Base-by-base conservation (phyloP, 768 basidiomycete species). In the Leccinum disarticulatum region DNA sequence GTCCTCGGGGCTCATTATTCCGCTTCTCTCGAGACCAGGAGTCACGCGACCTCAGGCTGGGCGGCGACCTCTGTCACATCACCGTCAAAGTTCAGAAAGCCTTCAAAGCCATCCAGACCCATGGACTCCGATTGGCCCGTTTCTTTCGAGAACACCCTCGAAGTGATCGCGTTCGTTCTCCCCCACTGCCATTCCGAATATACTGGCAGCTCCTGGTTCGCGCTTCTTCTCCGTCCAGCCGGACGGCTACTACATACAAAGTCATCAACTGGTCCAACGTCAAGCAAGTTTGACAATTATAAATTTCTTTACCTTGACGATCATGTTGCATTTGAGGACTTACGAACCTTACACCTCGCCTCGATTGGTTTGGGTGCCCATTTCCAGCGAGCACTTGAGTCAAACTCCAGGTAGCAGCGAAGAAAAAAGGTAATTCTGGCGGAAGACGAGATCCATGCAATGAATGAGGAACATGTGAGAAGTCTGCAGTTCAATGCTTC, bases 201-300 rank as follows among this genome's bases (percentile, higher is more conserved):
- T 9, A 7, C 43, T 46, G n/a, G n/a, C 35, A 19, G 19, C 43
- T 17, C 8, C 43, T 46, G 19, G 9, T 4, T 46, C 43, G 1
- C n/a, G n/a, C 17, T 11, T 19, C 43, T 46, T 46, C 43, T 17
- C n/a, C 17, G 31, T 46, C 9, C 8, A 1, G 7, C n/a, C 43
- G 5, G 19, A 4, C 43, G 10, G 3, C 9, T 19, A 46, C 43
- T 43, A 6, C 41, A 6, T 22, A 22, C 22, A 22, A 22, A 22
- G 22, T 22, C 41, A 43, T 43, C 6, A 9, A n/a, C n/a, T 43
- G 4, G 41, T 9, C 41, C 9, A 9, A 43, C 9, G 8, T 15
- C 17, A 5, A 46, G n/a, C 31, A 31, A 11, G 4, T 25, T 19
- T 5, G 9, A 6, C 46, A 47, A 47, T 93, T 90, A 1, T 90